Base-by-base conservation (phyloP, 257 asterid genomes). In the Scutellaria minor region DNA sequence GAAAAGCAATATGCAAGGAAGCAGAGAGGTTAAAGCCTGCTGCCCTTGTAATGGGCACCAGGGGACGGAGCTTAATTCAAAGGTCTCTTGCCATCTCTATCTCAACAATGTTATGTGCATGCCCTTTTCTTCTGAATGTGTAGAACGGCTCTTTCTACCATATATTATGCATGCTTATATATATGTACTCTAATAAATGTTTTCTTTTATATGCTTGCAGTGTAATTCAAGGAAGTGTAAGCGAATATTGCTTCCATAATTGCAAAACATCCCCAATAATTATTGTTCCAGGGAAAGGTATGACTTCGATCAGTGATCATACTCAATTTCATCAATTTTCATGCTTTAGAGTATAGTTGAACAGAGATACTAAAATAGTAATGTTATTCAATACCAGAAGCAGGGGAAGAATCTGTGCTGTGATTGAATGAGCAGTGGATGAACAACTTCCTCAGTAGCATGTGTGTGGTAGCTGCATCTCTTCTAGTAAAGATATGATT, bases 11-110 rank as follows among this genome's bases (percentile, higher is more conserved):
- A 77, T 91, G 97, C 89, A 88, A 75, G 88, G 98, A 89, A 77
- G 99, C 97, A 40, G 96, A 89, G 79, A 85, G 92, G 86, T 76
- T 89, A 80, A 91, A 78, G 80, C 99, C 98, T 42, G 96, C 89
- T 69, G 98, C 99, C 64, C 89, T 94, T 14, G 92, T 94, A 6
- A 64, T 91, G 88, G 99, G 99, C 70, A 91, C 98, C 59, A 83
- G 97, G 67, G 97, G 98, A 64, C 86, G 92, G 66, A 79, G 96
- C 83, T 77, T 94, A 74, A 72, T 91, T 50, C 85, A 86, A 74
- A 89, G 97, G 99, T 89, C 3, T 55, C 10, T 31, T 42, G 9
- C 7, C 64, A 40, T 24, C 59, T 9, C 22, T 6, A 12, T 5
- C 54, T 59, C 18, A 22, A 42, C 8, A n/a, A 5, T 58, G 7